A percentile compares a stretch with the other conserved stretches of the same genome.
These are phyloP conservation scores for Russula vinacea DNA, from an alignment of 768 basidiomycete genomes.

Conservation along the genomic window DNA sequence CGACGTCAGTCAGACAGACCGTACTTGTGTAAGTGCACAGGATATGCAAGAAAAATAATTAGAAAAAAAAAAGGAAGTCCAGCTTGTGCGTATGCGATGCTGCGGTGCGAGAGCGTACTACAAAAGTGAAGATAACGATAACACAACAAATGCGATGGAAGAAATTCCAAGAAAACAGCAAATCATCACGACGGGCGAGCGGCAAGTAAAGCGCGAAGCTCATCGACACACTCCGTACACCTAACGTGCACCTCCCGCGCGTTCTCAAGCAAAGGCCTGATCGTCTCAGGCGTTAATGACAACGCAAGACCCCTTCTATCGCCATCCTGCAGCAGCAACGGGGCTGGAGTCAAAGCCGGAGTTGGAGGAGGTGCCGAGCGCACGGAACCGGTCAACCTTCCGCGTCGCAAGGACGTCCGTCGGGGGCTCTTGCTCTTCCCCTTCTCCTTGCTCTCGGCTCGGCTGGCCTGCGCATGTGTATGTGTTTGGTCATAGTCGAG, in stretches of 20 bases:
- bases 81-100: slow-evolving; percentile 20
- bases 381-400: slow-evolving; percentile 51
- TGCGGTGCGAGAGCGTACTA: slow-evolving; percentile 24
- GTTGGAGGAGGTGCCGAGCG: slow-evolving; percentile 59
- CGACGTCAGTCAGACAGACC: not conserved
- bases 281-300: slow-evolving; percentile 86
- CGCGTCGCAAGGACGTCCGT: slow-evolving; percentile 38
- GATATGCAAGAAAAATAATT: slow-evolving; percentile 11
- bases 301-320: slow-evolving; percentile 40
- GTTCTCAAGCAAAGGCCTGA: slow-evolving; percentile 76
- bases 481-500: slow-evolving; percentile 31
- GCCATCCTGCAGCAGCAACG: slow-evolving; percentile 19
- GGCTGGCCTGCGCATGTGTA: not conserved
- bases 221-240: slow-evolving; percentile 65
- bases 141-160: not conserved
- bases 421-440: slow-evolving; percentile 38
- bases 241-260: slow-evolving; percentile 68
- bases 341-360: not conserved
- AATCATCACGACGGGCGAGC: not conserved
- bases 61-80: not conserved
- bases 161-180: not conserved
- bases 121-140: slow-evolving; percentile 15
- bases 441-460: not conserved
- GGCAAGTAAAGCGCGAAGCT: slow-evolving; percentile 54
- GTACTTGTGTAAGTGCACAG: slow-evolving; percentile 19